Conservation (phyloP, 2,329 filamentous ascomycete species). For the Diaporthe longicolla region DNA sequence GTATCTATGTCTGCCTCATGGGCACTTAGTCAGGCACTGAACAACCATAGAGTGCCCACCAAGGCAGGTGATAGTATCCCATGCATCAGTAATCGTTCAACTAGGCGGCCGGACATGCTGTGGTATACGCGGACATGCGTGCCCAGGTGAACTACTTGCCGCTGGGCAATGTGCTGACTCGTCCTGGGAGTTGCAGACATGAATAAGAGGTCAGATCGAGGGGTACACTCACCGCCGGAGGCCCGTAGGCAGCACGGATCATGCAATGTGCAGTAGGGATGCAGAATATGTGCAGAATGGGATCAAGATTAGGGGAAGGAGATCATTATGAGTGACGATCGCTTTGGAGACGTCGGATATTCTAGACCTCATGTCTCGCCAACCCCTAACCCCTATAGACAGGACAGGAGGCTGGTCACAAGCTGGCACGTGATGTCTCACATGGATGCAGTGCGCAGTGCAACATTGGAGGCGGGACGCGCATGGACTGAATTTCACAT, state of each 20-base stretch:
- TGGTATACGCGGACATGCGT: neutral
- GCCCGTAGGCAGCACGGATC: neutral
- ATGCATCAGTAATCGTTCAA: neutral
- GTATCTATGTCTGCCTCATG: neutral
- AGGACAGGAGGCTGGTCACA: neutral
- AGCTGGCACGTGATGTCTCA: slow-evolving; percentile 5
- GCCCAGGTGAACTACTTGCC: no score
- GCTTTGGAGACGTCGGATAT: neutral
- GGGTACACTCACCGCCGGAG: slow-evolving; percentile 14
- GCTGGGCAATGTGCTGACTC: neutral
- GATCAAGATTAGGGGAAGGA: neutral
- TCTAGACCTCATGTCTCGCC: neutral
- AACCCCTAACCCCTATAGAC: neutral
- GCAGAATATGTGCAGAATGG: neutral
- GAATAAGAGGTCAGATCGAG: neutral
- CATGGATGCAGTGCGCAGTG: neutral
- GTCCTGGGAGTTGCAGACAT: neutral
- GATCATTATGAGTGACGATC: neutral
- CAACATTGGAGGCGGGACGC: slow-evolving; percentile 6
- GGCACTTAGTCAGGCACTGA: neutral
- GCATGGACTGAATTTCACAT: neutral
- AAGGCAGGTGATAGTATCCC: neutral
- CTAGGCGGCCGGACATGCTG: neutral
- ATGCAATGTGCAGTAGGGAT: neutral
- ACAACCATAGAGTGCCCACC: neutral